Conservation (phyloP, 2,329 filamentous ascomycete species). For the Didymella segeticola region DNA sequence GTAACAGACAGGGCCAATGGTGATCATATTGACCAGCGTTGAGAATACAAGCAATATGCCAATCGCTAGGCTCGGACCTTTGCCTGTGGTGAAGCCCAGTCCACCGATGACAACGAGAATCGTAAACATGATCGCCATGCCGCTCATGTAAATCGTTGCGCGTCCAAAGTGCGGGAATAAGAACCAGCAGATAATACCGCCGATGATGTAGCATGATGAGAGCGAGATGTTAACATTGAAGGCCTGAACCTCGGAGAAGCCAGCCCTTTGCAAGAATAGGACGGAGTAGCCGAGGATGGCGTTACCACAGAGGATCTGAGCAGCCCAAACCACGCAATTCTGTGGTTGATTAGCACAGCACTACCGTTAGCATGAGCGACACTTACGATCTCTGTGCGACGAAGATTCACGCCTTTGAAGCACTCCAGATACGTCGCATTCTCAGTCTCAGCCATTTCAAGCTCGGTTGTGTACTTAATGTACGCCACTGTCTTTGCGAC, state of each 20-base stretch:
- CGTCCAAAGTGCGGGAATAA: slow-evolving; percentile 1
- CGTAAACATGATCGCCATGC: slow-evolving; percentile 1
- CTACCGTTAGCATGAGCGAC: no score
- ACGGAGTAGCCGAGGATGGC: no score
- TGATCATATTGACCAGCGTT: slow-evolving; percentile 2
- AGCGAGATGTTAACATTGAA: slow-evolving; percentile 6
- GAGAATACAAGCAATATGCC: slow-evolving; percentile 1
- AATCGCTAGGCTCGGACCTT: neutral
- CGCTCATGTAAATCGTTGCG: neutral
- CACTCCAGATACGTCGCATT: no score
- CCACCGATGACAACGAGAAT: slow-evolving; percentile 1
- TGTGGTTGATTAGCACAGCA: no score
- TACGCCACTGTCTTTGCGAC: no score
- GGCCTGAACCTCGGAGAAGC: neutral
- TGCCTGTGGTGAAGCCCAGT: neutral
- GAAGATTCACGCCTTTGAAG: no score
- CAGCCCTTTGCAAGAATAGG: neutral
- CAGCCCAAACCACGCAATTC: no score
- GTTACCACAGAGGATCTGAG: no score
- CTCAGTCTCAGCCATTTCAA: no score
- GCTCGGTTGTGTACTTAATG: no score
- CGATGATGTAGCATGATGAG: neutral
- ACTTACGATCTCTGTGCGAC: no score
- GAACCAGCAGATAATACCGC: slow-evolving; percentile 1
- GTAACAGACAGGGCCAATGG: neutral